Evolutionary conservation across 1,139 yeast genomes (phyloP), one percentile per base, ranked within the genome.

Genomic region (Hyphopichia wangnamkhiaoensis): DNA sequence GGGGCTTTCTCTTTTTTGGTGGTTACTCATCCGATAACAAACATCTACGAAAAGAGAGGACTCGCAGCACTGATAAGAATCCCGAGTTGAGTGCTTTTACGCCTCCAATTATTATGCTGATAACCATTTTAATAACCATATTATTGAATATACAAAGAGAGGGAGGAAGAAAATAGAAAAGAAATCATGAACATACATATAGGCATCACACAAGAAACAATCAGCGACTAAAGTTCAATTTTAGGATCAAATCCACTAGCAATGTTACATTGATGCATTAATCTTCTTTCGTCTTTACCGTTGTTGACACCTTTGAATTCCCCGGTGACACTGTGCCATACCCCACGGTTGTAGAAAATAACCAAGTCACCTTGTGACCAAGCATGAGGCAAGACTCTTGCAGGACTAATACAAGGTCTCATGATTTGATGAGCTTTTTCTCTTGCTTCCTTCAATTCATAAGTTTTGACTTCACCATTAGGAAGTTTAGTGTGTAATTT

Each of bases 231-330:
- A 16, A 29, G 18, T 9, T 13, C 27, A 5, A 34, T 13, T 15
- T 34, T 20, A 15, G 95, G 95, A 56, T 86, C 94, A 17, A 58
- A 48, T 5, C 89, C 90, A 58, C 89, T 80, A 15, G 96, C 95
- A 61, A 88, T 86, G 64, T 88, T 88, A 65, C 96, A 88, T 64
- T 88, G 96, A 59, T 88, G 96, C 95, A 88, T 87, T 59, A 88
- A 71, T 59, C 96, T 76, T 55, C 79, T 79, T 58, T 87, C 94
- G 40, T 84, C 87, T 18, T 74, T 73, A 19, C 79, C 83, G 38
- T 60, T 59, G 23, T 62, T 63, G 33, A 67, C 62, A 3, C 75
- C 77, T 53, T 71, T 71, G 62, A 88, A 83, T 59, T 87, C 95
- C 37, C 95, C 95, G 19, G 95, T 87, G 28, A 88, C 95, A 4